Percentiles rank a stretch among this genome's conserved stretches.
phyloP scores from a whole-genome alignment of 192 early-diverging fungal genomes.

The Coemansia sp. region DNA sequence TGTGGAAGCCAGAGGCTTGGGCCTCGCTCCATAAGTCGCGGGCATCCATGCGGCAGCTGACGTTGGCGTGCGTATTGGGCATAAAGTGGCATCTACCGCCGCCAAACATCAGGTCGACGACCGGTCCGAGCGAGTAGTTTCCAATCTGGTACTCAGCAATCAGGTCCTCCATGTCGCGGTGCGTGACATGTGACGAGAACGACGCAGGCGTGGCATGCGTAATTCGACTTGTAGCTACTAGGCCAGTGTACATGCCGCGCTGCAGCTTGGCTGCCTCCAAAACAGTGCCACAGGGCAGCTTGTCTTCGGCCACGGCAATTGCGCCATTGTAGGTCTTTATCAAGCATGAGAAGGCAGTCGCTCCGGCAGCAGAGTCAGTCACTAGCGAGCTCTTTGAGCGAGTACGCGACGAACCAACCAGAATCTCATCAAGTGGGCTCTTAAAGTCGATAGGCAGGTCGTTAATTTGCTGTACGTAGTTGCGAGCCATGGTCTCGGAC shows the following conservation, averaged over 20 bases:
- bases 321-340: slow-evolving; percentile 94
- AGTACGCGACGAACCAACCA: slow-evolving; percentile 91
- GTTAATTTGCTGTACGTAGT: slow-evolving; percentile 73
- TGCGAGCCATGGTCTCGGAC: slow-evolving; percentile 85
- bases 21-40: slow-evolving; percentile 68
- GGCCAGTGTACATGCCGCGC: slow-evolving; percentile 78
- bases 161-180: slow-evolving; percentile 79
- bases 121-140: slow-evolving; percentile 80
- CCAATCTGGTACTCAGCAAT: slow-evolving; percentile 94
- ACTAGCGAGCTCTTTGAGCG: slow-evolving; percentile 78
- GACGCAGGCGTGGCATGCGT: slow-evolving; percentile 91
- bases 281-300: slow-evolving; percentile 87
- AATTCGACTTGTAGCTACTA: slow-evolving; percentile 92
- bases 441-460: slow-evolving; percentile 58
- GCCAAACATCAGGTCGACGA: slow-evolving; percentile 88
- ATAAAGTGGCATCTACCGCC: slow-evolving; percentile 92
- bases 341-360: slow-evolving; percentile 92
- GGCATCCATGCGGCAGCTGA: slow-evolving; percentile 79
- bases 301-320: slow-evolving; percentile 74
- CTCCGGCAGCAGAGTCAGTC: slow-evolving; percentile 97
- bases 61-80: slow-evolving; percentile 60
- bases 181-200: slow-evolving; percentile 79
- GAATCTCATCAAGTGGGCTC: slow-evolving; percentile 69
- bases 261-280: slow-evolving; percentile 89
- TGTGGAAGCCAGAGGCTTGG: slow-evolving; percentile 65